These are phyloP conservation scores for Termitomyces eurrhizus DNA, from an alignment of 768 basidiomycete species.

Conservation along the genomic window DNA sequence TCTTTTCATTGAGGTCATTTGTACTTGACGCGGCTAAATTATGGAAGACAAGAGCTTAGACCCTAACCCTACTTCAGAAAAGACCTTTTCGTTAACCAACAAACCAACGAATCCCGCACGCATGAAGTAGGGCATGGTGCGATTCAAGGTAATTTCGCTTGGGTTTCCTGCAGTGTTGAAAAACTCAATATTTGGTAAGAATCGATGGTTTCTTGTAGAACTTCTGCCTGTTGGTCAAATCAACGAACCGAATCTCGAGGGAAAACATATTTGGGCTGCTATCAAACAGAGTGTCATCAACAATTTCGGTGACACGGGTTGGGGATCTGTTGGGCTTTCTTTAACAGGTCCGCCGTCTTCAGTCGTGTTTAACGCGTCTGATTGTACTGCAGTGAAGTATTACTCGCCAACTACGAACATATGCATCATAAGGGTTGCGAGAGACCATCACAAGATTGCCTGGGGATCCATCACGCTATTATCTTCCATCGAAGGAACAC, in stretches of 20 bases:
- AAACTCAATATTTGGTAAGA: conserved; percentile 38
- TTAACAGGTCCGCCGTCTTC: conserved; percentile 47
- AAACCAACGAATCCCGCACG: background rate
- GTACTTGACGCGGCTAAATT: no score
- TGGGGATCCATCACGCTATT: conserved; percentile 79
- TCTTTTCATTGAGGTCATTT: conserved; percentile 32
- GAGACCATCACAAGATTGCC: conserved; percentile 75
- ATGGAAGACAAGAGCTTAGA: no score
- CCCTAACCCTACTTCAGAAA: background rate
- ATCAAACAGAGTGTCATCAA: conserved; percentile 63
- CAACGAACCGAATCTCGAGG: conserved; percentile 34
- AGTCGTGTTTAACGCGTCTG: conserved; percentile 1
- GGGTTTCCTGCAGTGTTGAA: no score
- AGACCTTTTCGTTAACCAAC: background rate
- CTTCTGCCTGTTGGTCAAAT: conserved; percentile 50
- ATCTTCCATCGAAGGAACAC: conserved; percentile 52
- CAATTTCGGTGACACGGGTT: conserved; percentile 83
- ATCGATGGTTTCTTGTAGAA: conserved; percentile 87
- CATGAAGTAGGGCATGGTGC: conserved; percentile 14
- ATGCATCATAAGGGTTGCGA: conserved; percentile 81
- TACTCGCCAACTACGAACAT: conserved; percentile 80
- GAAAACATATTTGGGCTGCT: conserved; percentile 66
- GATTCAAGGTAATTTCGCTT: conserved; percentile 17
- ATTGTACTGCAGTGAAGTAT: conserved; percentile 65
- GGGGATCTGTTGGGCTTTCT: conserved; percentile 75